These are phyloP conservation scores for Hypoxylon sp. DNA, from an alignment of 2,329 filamentous ascomycete genomes.

Conservation along the genomic window DNA sequence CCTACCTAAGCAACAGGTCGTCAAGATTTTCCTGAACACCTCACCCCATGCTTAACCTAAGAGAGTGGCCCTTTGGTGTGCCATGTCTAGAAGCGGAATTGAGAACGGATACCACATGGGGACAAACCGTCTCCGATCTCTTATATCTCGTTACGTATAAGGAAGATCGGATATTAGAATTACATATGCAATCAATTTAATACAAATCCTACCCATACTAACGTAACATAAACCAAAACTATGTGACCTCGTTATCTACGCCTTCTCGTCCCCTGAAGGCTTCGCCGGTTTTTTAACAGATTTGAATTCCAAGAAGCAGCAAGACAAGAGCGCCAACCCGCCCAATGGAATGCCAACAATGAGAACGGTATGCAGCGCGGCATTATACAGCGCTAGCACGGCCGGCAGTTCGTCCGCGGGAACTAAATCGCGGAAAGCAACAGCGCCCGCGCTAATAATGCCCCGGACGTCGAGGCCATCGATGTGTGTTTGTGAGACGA, in stretches of 20 bases:
- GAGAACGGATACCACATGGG: neutral
- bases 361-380: slow-evolving; percentile 47
- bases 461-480: slow-evolving; percentile 41
- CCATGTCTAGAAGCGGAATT: neutral
- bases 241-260: slow-evolving; percentile 1
- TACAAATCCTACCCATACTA: slow-evolving; percentile 6
- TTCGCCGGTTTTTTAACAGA: slow-evolving; percentile 45
- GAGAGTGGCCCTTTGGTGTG: neutral
- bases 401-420: slow-evolving; percentile 38
- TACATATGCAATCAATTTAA: slow-evolving; percentile 9
- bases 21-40: neutral
- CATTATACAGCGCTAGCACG: slow-evolving; percentile 38
- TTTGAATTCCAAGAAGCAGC: slow-evolving; percentile 49
- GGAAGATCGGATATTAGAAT: neutral
- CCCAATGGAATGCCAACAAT: slow-evolving; percentile 45
- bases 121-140: neutral
- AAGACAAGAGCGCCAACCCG: slow-evolving; percentile 44
- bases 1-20: neutral
- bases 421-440: slow-evolving; percentile 48
- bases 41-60: neutral
- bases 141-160: neutral
- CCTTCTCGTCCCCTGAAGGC: slow-evolving; percentile 31
- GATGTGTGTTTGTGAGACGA: slow-evolving; percentile 36
- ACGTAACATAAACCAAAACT: neutral
- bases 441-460: slow-evolving; percentile 46